Evolutionary conservation across 345 rosid genomes (phyloP).

Genomic region (Salix caprea): DNA sequence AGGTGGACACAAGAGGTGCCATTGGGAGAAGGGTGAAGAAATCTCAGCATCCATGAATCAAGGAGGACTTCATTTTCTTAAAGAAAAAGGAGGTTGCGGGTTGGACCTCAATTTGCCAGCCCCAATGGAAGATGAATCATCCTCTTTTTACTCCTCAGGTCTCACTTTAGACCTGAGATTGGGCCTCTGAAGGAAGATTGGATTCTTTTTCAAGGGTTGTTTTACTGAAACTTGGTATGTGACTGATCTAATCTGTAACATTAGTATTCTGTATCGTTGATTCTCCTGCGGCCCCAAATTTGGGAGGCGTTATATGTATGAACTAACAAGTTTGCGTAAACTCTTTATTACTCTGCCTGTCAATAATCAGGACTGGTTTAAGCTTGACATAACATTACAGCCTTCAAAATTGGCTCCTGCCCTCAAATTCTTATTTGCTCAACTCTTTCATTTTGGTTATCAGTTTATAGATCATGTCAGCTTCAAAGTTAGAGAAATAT

Average conservation of each 20-base stretch:
- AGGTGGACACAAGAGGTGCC: conserved; percentile 95
- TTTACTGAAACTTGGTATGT: not conserved
- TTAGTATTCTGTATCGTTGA: conserved; percentile 1
- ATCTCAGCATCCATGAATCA: not conserved
- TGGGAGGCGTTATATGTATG: not conserved
- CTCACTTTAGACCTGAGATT: conserved; percentile 69
- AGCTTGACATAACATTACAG: no score
- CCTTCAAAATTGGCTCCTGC: no score
- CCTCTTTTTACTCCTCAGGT: conserved; percentile 38
- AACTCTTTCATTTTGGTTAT: no score
- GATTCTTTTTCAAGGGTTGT: not conserved
- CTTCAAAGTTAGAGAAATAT: no score
- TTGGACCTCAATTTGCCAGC: conserved; percentile 75
- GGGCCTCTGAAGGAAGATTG: conserved; percentile 37
- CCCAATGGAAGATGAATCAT: conserved; percentile 35
- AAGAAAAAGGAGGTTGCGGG: conserved; percentile 13
- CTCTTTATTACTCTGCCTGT: not conserved
- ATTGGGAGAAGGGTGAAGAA: conserved; percentile 80
- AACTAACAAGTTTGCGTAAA: not conserved
- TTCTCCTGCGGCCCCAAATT: not conserved
- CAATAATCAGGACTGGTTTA: not conserved
- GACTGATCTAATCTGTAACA: conserved; percentile 22
- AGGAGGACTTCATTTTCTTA: conserved; percentile 17
- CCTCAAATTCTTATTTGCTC: no score
- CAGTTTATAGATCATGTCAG: no score